Percentiles rank a stretch among this genome's conserved stretches.
These are phyloP conservation scores for Cystobasidium tubakii DNA, from an alignment of 768 basidiomycete genomes.

Conservation along the genomic window DNA sequence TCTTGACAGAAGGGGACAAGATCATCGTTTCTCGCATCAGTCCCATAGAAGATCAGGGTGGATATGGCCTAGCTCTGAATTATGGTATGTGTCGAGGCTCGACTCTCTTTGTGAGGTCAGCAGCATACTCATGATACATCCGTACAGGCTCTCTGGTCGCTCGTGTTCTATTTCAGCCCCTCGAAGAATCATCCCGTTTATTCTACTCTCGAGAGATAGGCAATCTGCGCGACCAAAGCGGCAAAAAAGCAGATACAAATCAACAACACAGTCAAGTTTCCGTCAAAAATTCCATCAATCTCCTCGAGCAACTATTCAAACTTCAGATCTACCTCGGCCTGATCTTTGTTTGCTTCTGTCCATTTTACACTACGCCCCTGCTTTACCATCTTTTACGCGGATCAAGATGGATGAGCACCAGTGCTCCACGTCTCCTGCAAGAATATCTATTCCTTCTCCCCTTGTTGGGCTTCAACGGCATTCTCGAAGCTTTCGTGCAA, in stretches of 20 bases:
- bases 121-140: neutral
- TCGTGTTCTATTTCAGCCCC: constrained; percentile 85
- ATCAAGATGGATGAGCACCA: constrained; percentile 56
- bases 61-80: constrained; percentile 90
- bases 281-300: neutral
- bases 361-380: constrained; percentile 66
- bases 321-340: constrained; percentile 41
- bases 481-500: constrained; percentile 82
- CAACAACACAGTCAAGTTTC: neutral
- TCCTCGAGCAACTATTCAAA: constrained; percentile 35
- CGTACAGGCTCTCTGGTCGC: constrained; percentile 77
- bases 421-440: constrained; percentile 68
- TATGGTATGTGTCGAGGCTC: constrained; percentile 63
- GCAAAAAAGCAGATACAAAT: neutral
- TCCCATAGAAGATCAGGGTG: constrained; percentile 78
- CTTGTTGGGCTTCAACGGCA: constrained; percentile 79
- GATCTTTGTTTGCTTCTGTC: constrained; percentile 67
- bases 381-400: constrained; percentile 63
- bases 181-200: constrained; percentile 84
- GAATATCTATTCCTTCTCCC: constrained; percentile 88
- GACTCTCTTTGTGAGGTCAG: neutral
- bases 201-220: constrained; percentile 70
- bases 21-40: constrained; percentile 78
- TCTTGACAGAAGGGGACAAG: constrained; percentile 92
- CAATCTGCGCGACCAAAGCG: constrained; percentile 7